Base-by-base conservation (phyloP, 306 rosid genomes). In the Rosa multiflora region DNA sequence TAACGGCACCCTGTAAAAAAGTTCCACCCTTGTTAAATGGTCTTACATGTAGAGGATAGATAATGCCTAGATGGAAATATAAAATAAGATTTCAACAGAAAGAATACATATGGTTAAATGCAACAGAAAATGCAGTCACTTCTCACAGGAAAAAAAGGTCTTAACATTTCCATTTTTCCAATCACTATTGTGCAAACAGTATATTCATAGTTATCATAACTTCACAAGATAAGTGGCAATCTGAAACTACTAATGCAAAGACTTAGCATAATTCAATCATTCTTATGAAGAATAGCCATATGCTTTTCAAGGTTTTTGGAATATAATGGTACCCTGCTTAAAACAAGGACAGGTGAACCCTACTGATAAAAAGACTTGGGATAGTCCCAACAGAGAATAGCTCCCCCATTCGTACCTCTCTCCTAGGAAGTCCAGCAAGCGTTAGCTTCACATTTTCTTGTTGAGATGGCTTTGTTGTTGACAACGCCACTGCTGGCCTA, bases 391-490 rank as follows among this genome's bases (percentile, higher is more conserved):
- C 23, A 59, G 12, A 53, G 64, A 37, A 73, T 20, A 20, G 21
- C 66, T 53, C 76, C 10, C 1, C 15, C 6, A 44, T 75, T 43
- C 56, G 76, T 85, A 95, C 99, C 98, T 95, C 99, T 88, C 99
- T 91, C 87, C 99, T 88, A 37, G 99, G 99, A 81, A 91, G 83
- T 70, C 99, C 99, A 40, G 99, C 99, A 63, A 84, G 93, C 80
- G 98, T 91, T 74, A 95, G 98, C 67, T 88, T 92, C 59, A 92
- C 88, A 76, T 75, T 75, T 78, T 81, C 84, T 69, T 82, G 89
- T 46, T 73, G 55, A 59, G 81, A 88, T 82, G 70, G 87, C 46
- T 74, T 84, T 76, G 89, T 23, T 46, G 75, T 68, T 42, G 49
- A 79, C 82, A 83, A 73, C 12, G 83, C 77, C 82, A 87, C 85